A percentile compares a stretch with the other conserved stretches of the same genome.
Conservation (phyloP, 1,284 basidiomycete genomes). For the Coriolopsis trogii region DNA sequence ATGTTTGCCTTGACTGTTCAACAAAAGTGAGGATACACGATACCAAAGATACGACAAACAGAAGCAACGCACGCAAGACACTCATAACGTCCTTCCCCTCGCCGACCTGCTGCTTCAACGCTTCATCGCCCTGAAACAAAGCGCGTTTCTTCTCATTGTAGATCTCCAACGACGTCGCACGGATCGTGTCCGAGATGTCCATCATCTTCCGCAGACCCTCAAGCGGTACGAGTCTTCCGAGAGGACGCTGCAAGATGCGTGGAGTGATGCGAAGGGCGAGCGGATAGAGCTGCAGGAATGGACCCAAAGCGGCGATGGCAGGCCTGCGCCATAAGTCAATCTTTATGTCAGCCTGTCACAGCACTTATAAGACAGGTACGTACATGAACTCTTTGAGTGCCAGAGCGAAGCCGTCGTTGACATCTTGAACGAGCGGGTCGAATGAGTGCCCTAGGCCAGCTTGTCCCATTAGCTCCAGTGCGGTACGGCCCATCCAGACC, state of each 20-base stretch:
- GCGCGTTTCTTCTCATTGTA: constrained; percentile 27
- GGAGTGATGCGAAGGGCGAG: no score
- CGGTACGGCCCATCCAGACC: constrained; percentile 36
- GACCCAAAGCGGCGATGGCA: no score
- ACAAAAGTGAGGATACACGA: not conserved
- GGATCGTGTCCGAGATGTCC: constrained; percentile 25
- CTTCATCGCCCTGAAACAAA: constrained; percentile 30
- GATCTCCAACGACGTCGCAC: constrained; percentile 18
- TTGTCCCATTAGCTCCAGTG: constrained; percentile 42
- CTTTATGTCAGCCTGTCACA: no score
- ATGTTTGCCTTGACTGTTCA: constrained; percentile 27
- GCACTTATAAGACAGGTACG: no score
- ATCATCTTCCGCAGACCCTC: constrained; percentile 16
- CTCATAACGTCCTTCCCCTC: constrained; percentile 37
- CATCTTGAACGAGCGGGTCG: constrained; percentile 31
- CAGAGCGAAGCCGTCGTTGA: constrained; percentile 24
- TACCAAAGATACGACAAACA: no score
- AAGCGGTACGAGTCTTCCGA: constrained; percentile 24
- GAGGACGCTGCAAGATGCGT: no score
- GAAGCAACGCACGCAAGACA: constrained; percentile 28
- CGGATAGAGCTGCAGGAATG: no score
- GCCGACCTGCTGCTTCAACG: constrained; percentile 29
- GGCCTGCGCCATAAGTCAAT: no score
- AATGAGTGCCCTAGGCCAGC: constrained; percentile 41
- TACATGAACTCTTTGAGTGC: constrained; percentile 3